Conservation (phyloP, 208 protist species). For the Trypanosoma avium region DNA sequence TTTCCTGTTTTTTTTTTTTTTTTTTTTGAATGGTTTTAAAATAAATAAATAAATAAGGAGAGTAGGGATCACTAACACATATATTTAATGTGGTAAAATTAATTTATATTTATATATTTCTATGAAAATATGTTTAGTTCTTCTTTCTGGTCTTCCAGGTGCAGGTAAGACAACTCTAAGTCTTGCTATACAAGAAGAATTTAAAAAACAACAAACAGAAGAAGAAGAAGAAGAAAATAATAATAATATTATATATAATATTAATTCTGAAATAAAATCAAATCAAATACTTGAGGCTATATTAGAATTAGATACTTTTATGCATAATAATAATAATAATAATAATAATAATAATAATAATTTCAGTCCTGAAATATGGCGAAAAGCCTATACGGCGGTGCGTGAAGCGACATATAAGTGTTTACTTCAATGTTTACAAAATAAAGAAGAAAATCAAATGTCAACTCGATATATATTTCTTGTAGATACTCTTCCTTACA, state of each 20-base stretch:
- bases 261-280: too few relatives aligned
- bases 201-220: neutral
- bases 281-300: slow-evolving; percentile 14
- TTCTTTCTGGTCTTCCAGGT: slow-evolving; percentile 65
- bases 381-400: slow-evolving; percentile 16
- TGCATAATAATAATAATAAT: slow-evolving; percentile 10
- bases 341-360: neutral
- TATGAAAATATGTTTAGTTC: slow-evolving; percentile 36
- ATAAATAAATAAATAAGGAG: neutral
- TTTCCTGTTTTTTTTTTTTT: slow-evolving; percentile 20
- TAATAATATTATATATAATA: neutral
- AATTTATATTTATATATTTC: neutral
- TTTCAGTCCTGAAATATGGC: slow-evolving; percentile 31
- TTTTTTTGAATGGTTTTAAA: neutral
- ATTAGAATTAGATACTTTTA: slow-evolving; percentile 32
- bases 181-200: slow-evolving; percentile 6
- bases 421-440: neutral
- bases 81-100: neutral
- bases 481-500: slow-evolving; percentile 80
- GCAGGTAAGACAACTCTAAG: slow-evolving; percentile 59
- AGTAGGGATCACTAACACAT: neutral
- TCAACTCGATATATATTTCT: slow-evolving; percentile 50
- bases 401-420: slow-evolving; percentile 19
- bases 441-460: neutral
- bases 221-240: neutral